Conservation (phyloP, 495 filamentous ascomycete genomes). For the Acidiella bohemica region DNA sequence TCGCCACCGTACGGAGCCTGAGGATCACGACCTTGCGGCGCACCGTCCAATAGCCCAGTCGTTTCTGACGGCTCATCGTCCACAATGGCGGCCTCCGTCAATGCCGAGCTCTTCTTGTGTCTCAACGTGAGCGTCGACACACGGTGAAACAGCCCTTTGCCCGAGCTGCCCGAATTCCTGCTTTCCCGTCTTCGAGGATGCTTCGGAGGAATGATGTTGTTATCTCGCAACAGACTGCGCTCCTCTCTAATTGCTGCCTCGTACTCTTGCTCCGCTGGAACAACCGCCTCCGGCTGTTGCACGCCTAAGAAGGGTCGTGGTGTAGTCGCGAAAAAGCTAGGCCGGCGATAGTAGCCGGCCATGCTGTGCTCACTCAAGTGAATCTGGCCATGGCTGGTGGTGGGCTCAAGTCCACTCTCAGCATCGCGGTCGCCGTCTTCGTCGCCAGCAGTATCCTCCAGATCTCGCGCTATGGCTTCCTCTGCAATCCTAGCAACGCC, state of each 20-base stretch:
- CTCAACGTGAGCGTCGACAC: slow-evolving; percentile 9
- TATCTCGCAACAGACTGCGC: slow-evolving; percentile 61
- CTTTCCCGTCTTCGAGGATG: slow-evolving; percentile 29
- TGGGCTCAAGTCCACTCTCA: slow-evolving; percentile 14
- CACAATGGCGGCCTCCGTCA: slow-evolving; percentile 20
- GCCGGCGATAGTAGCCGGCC: slow-evolving; percentile 57
- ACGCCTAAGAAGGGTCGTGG: slow-evolving; percentile 31
- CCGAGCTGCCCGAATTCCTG: slow-evolving; percentile 9
- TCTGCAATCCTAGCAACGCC: slow-evolving; percentile 40
- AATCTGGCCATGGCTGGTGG: slow-evolving; percentile 26
- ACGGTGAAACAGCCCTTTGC: slow-evolving; percentile 11
- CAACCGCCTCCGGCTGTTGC: slow-evolving; percentile 15
- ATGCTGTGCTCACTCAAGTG: slow-evolving; percentile 36
- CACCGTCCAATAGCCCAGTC: slow-evolving; percentile 40
- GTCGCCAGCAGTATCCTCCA: slow-evolving; percentile 36
- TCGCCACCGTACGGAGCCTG: slow-evolving; percentile 24
- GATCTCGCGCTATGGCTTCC: slow-evolving; percentile 54
- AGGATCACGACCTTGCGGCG: slow-evolving; percentile 18
- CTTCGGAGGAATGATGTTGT: slow-evolving; percentile 56
- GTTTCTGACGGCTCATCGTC: slow-evolving; percentile 21
- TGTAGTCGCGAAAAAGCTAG: slow-evolving; percentile 49
- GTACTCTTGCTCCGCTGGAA: slow-evolving; percentile 41
- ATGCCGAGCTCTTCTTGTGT: slow-evolving; percentile 22
- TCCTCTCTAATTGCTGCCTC: slow-evolving; percentile 57
- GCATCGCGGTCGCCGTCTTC: neutral